Base-by-base conservation (phyloP, 192 early-diverging fungal genomes). In the Gryganskiella cystojenkinii region DNA sequence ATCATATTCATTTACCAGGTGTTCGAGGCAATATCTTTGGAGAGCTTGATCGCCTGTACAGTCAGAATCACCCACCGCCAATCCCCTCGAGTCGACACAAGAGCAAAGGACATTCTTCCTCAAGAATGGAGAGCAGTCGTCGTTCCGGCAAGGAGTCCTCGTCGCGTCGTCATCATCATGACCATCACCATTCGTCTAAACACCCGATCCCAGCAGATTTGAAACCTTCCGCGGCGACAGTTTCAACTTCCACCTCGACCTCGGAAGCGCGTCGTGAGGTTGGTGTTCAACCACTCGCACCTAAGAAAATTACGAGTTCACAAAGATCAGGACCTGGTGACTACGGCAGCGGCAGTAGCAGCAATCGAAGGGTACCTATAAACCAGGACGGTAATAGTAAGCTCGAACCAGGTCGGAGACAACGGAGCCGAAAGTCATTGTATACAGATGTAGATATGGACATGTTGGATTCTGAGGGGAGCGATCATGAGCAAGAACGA, bases 381-480 rank as follows among this genome's bases (percentile, higher is more conserved):
- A 10, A 56, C 31, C 34, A 17, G 35, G 34, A 1, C 19, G 0
- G 31, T 22, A 35, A 11, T 10, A 30, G 27, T 43, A 4, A n/a
- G n/a, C n/a, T n/a, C n/a, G n/a, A n/a, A n/a, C n/a, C n/a, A n/a
- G n/a, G n/a, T 31, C 2, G 24, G 25, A 49, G 56, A 35, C 31
- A 42, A 37, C n/a, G 52, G 11, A 57, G 25, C 24, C 67, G 56
- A 50, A 78, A 69, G 14, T 78, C 74, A 22, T 61, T 69, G 11
- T 78, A 78, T 15, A 78, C 74, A 4, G 74, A 78, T 43, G 74
- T 55, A 7, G 74, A 78, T 28, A 40, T 78, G 67, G 74, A 78
- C 45, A 46, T 78, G 47, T 44, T 78, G 3, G 74, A 54, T 4
- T 78, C 74, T 10, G 74, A 55, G n/a, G n/a, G n/a, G 19, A 61